A percentile compares a stretch with the other conserved stretches of the same genome.
phyloP scores from a whole-genome alignment of 2,329 filamentous ascomycete species.

The Coccinonectria pachysandricola region DNA sequence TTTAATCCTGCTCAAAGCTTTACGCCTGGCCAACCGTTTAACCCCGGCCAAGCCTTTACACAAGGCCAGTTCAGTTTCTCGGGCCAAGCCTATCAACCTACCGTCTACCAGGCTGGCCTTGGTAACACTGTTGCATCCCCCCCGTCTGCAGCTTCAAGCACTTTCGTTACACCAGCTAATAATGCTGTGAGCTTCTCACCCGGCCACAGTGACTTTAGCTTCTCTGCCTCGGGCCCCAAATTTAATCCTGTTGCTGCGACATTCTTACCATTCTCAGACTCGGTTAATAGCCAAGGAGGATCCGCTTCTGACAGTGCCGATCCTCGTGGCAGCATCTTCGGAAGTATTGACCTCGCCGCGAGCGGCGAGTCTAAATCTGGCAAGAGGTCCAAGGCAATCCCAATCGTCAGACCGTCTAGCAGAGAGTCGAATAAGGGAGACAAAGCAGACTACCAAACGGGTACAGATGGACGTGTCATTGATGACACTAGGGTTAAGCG shows the following conservation, averaged over 20 bases:
- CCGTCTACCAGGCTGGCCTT: slow-evolving; percentile 31
- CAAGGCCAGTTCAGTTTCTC: slow-evolving; percentile 6
- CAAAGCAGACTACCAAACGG: slow-evolving; percentile 15
- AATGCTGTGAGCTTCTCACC: slow-evolving; percentile 68
- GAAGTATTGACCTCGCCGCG: slow-evolving; percentile 53
- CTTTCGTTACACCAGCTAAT: slow-evolving; percentile 26
- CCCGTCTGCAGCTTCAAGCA: slow-evolving; percentile 5
- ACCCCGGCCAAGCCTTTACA: slow-evolving; percentile 38
- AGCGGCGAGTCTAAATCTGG: slow-evolving; percentile 53
- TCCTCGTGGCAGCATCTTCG: slow-evolving; percentile 51
- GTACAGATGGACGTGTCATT: slow-evolving; percentile 42
- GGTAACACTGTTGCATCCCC: slow-evolving; percentile 13
- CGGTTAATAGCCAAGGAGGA: slow-evolving; percentile 34
- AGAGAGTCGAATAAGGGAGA: slow-evolving; percentile 27
- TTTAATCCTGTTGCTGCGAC: slow-evolving; percentile 69
- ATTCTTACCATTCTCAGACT: slow-evolving; percentile 55
- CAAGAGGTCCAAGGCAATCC: slow-evolving; percentile 73
- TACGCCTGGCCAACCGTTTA: slow-evolving; percentile 10
- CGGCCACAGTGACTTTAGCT: slow-evolving; percentile 53
- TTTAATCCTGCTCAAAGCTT: too few relatives aligned
- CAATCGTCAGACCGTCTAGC: slow-evolving; percentile 61
- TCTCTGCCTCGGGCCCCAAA: slow-evolving; percentile 54
- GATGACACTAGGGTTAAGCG: slow-evolving; percentile 68
- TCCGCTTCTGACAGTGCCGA: slow-evolving; percentile 35
- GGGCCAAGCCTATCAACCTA: slow-evolving; percentile 9